phyloP scores from a whole-genome alignment of 352 stramenopile genomes.

The Phytophthora hibernalis region DNA sequence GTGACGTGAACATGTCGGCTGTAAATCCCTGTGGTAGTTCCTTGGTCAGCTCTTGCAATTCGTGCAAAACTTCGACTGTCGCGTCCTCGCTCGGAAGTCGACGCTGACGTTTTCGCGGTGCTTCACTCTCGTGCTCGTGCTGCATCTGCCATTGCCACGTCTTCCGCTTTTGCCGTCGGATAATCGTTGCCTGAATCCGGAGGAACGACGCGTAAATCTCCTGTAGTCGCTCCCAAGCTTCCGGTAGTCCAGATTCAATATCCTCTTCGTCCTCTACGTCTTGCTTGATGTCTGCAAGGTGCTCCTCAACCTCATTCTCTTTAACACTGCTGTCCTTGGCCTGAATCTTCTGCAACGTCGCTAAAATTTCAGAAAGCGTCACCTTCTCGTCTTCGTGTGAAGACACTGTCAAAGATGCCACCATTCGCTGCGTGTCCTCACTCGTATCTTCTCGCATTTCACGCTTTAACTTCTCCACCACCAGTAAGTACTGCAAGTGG shows the following conservation, averaged over 20 bases:
- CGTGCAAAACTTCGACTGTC: slow-evolving; percentile 38
- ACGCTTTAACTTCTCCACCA: slow-evolving; percentile 56
- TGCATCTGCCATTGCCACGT: slow-evolving; percentile 25
- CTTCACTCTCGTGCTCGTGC: slow-evolving; percentile 17
- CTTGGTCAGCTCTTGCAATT: slow-evolving; percentile 49
- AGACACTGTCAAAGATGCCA: slow-evolving; percentile 37
- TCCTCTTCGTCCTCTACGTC: slow-evolving; percentile 32
- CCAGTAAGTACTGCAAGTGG: slow-evolving; percentile 50
- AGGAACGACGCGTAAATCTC: slow-evolving; percentile 55
- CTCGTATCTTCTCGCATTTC: slow-evolving; percentile 40
- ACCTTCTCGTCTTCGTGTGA: slow-evolving; percentile 27
- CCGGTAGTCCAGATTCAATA: slow-evolving; percentile 16
- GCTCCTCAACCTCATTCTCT: slow-evolving; percentile 33
- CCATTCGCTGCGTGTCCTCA: slow-evolving; percentile 42
- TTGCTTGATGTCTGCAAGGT: slow-evolving; percentile 38
- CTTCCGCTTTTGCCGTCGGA: slow-evolving; percentile 31
- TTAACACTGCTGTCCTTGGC: slow-evolving; percentile 40
- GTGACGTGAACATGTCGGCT: slow-evolving; percentile 65
- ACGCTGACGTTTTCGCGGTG: slow-evolving; percentile 17
- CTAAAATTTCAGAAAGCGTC: slow-evolving; percentile 47
- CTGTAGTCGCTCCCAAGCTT: slow-evolving; percentile 45
- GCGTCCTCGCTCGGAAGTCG: slow-evolving; percentile 31
- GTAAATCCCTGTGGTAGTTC: slow-evolving; percentile 63
- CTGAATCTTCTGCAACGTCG: slow-evolving; percentile 44
- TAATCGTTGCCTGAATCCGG: slow-evolving; percentile 45